Evolutionary conservation across 495 filamentous ascomycete species (phyloP).

Genomic region (Penicillium ucsense): DNA sequence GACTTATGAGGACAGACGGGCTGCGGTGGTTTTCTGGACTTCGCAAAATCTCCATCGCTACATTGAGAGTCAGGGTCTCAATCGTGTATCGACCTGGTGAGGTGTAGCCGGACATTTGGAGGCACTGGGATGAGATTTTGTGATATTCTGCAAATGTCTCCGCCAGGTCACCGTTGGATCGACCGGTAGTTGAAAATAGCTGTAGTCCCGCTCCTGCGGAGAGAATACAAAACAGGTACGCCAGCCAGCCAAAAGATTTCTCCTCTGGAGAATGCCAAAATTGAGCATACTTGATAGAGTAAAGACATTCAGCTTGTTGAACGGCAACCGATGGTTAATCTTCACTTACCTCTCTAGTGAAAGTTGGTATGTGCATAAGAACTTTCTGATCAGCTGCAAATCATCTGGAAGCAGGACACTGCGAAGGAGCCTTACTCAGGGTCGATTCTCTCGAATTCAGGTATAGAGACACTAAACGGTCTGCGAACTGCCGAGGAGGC

Average conservation of each 20-base stretch:
- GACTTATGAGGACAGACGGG: slow-evolving; percentile 12
- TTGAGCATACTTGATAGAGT: slow-evolving; percentile 10
- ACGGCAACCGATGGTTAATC: too few relatives aligned
- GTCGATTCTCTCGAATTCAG: slow-evolving; percentile 26
- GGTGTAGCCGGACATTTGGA: slow-evolving; percentile 16
- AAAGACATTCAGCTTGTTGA: background rate
- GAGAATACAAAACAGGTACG: slow-evolving; percentile 9
- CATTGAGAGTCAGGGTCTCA: slow-evolving; percentile 19
- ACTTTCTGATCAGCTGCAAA: slow-evolving; percentile 8
- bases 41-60: slow-evolving; percentile 14
- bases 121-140: slow-evolving; percentile 15
- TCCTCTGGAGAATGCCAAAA: slow-evolving; percentile 13
- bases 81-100: slow-evolving; percentile 16
- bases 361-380: slow-evolving; percentile 29
- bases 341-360: slow-evolving; percentile 16
- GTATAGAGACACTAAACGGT: slow-evolving; percentile 25
- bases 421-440: slow-evolving; percentile 8
- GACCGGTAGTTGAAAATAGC: slow-evolving; percentile 8
- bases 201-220: slow-evolving; percentile 7
- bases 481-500: slow-evolving; percentile 19
- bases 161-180: slow-evolving; percentile 7
- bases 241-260: slow-evolving; percentile 7
- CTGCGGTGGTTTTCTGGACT: slow-evolving; percentile 15
- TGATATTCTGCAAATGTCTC: slow-evolving; percentile 11
- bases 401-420: too few relatives aligned